Conservation (phyloP, 495 filamentous ascomycete species). For the Penicillium arizonense region DNA sequence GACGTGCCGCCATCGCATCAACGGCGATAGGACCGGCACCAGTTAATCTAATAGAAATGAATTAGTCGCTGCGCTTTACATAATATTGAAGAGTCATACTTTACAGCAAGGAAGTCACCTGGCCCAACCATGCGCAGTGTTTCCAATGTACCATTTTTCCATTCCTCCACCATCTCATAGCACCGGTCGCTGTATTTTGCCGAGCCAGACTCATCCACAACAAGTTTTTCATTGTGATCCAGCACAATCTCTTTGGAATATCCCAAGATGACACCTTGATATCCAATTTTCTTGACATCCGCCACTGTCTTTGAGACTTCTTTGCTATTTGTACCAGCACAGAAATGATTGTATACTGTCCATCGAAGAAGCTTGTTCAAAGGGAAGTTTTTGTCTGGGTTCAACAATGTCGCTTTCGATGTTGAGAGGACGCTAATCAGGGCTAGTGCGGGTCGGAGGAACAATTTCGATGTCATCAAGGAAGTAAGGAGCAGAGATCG, state of each 20-base stretch:
- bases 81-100: conserved; percentile 41
- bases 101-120: conserved; percentile 77
- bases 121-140: conserved; percentile 63
- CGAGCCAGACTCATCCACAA: conserved; percentile 10
- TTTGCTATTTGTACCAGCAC: conserved; percentile 64
- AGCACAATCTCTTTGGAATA: conserved; percentile 76
- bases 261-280: conserved; percentile 74
- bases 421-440: conserved; percentile 63
- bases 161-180: conserved; percentile 57
- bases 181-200: conserved; percentile 19
- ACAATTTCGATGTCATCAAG: conserved; percentile 69
- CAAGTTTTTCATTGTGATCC: conserved; percentile 42
- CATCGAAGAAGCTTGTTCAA: conserved; percentile 62
- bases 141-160: conserved; percentile 67
- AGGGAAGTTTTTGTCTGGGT: conserved; percentile 57
- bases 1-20: conserved; percentile 24
- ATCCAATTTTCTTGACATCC: conserved; percentile 64
- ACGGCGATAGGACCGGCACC: conserved; percentile 32
- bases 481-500: conserved; percentile 73
- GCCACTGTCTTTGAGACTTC: conserved; percentile 63
- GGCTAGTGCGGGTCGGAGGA: conserved; percentile 62
- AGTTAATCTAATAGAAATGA: conserved; percentile 20
- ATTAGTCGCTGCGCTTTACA: not conserved
- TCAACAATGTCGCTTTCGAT: conserved; percentile 55
- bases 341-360: conserved; percentile 84